Evolutionary conservation across 352 stramenopile species (phyloP), one percentile per base, ranked within the genome.

Genomic region (Globisporangium irregulare): DNA sequence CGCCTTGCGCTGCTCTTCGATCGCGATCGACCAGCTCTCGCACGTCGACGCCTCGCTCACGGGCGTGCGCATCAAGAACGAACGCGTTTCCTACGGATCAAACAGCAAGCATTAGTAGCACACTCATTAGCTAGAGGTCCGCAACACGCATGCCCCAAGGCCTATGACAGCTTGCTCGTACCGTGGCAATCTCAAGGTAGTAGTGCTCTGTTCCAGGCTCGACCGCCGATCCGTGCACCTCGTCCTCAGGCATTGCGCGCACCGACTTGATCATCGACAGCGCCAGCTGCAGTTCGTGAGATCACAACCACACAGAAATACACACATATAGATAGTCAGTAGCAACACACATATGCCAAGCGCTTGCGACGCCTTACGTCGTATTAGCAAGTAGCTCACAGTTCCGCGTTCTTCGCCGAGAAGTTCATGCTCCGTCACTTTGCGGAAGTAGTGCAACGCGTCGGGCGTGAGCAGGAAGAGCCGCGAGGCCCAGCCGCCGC

Each of bases 21-120:
- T 90, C 34, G 82, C 83, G 59, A 92, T 91, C 9, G 86, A 92
- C 87, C 87, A 94, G 76, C 82, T 92, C 69, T 93, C 84, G 58
- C 85, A 92, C 59, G 87, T 91, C 59, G 84, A 91, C n/a, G 83
- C 82, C 67, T 92, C 81, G 8, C 71, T 75, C 66, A 91, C 74
- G 0, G 80, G 68, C 38, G 81, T 77, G 56, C 87, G 84, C 87
- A 94, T 94, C 38, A 94, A 73, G 59, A 91, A 90, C n/a, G 79
- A 76, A 0, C 84, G 80, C n/a, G 83, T 78, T 14, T 92, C 81
- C 81, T 91, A 29, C 48, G 4, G 12, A 55, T 29, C 43, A 12
- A 41, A 32, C 38, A 43, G 27, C 20, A 51, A 2, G 12, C n/a
- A 57, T 22, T n/a, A 53, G 24, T 14, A 53, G 29, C 15, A 15